A percentile compares a stretch with the other conserved stretches of the same genome.
Evolutionary conservation across 202 grass and related monocot genomes (phyloP).

Genomic region (Setaria viridis): DNA sequence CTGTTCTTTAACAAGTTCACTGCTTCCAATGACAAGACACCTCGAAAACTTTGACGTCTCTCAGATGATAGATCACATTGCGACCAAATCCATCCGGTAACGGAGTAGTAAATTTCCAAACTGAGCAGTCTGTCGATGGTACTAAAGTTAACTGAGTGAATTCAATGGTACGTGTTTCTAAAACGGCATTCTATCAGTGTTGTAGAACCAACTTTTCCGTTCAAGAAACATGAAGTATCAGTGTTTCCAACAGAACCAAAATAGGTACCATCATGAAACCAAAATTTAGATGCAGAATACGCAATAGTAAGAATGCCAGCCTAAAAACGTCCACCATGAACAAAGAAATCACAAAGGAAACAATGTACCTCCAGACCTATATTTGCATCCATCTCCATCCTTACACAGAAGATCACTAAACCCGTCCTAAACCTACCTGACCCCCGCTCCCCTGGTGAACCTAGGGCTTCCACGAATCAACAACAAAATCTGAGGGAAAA

Average conservation of each 20-base stretch:
- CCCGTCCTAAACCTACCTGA: slow-evolving; percentile 25
- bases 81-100: too few relatives aligned
- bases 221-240: not conserved
- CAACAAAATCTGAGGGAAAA: not conserved
- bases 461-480: slow-evolving; percentile 45
- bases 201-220: too few relatives aligned
- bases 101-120: too few relatives aligned
- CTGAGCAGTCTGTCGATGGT: too few relatives aligned
- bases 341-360: not conserved
- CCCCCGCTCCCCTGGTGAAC: not conserved
- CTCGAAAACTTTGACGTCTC: too few relatives aligned
- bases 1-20: too few relatives aligned
- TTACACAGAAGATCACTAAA: slow-evolving; percentile 34
- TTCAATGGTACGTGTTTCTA: too few relatives aligned
- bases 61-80: too few relatives aligned
- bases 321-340: slow-evolving; percentile 21
- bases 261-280: not conserved
- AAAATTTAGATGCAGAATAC: not conserved
- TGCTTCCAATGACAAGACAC: too few relatives aligned
- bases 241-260: not conserved
- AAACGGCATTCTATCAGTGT: too few relatives aligned
- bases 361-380: slow-evolving; percentile 31
- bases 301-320: not conserved
- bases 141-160: too few relatives aligned
- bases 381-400: not conserved